phyloP scores from a whole-genome alignment of 176 grass and related monocot genomes.

The Tuctoria greenei region DNA sequence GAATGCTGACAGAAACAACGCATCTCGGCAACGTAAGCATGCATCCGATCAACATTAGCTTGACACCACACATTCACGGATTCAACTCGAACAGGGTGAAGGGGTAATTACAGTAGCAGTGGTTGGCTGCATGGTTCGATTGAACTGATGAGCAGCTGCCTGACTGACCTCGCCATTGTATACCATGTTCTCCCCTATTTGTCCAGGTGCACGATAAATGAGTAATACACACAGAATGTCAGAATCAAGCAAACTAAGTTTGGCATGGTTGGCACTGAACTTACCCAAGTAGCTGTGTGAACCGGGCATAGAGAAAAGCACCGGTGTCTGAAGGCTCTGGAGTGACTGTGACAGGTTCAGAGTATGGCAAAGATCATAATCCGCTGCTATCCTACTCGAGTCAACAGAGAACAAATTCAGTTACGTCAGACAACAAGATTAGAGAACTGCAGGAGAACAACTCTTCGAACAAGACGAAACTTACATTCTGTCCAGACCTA shows the following conservation, averaged over 20 bases:
- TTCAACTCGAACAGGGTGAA: background rate
- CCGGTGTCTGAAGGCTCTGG: conserved; percentile 29
- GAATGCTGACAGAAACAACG: conserved; percentile 38
- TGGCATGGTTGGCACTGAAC: background rate
- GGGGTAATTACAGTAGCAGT: conserved; percentile 11
- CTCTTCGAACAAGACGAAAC: background rate
- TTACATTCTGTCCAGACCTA: conserved; percentile 46
- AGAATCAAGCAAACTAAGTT: background rate
- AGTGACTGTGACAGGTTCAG: conserved; percentile 25
- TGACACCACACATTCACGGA: background rate
- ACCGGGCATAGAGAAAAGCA: conserved; percentile 14
- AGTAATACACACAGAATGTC: too few species aligned
- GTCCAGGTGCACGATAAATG: background rate
- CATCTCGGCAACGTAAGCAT: background rate
- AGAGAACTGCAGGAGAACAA: background rate
- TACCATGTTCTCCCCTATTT: conserved; percentile 2
- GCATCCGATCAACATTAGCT: background rate
- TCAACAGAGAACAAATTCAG: background rate
- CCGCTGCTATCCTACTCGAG: conserved; percentile 21
- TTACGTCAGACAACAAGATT: background rate
- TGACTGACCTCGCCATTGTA: conserved; percentile 17
- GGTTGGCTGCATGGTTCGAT: conserved; percentile 25
- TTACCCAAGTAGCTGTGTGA: conserved; percentile 38
- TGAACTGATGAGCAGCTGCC: conserved; percentile 34
- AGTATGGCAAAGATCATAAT: conserved; percentile 30